A percentile compares a stretch with the other conserved stretches of the same genome.
phyloP scores from a whole-genome alignment of 2,329 filamentous ascomycete genomes.

The Fonsecaea monophora region DNA sequence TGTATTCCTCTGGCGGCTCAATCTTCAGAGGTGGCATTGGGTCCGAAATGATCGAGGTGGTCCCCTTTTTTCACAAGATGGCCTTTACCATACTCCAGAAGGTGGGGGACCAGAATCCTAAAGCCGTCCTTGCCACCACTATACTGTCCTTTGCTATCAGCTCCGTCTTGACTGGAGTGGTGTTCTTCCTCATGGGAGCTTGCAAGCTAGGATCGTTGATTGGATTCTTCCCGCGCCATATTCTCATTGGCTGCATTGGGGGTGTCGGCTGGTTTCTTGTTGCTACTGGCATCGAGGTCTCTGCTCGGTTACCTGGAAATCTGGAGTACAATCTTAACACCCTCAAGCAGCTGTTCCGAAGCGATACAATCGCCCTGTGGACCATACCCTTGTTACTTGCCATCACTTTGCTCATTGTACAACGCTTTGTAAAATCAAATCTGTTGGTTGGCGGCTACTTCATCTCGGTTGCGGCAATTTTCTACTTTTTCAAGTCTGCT shows the following conservation, averaged over 20 bases:
- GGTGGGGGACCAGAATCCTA: slow-evolving; percentile 79
- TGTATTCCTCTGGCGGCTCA: slow-evolving; percentile 83
- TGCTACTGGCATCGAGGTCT: slow-evolving; percentile 90
- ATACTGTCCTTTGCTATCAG: slow-evolving; percentile 90
- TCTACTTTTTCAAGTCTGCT: slow-evolving; percentile 53
- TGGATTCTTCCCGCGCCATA: slow-evolving; percentile 95
- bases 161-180: slow-evolving; percentile 85
- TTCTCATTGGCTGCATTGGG: slow-evolving; percentile 95
- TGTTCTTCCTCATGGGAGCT: slow-evolving; percentile 89
- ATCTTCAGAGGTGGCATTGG: slow-evolving; percentile 90
- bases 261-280: slow-evolving; percentile 96
- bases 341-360: slow-evolving; percentile 72
- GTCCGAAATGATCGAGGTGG: slow-evolving; percentile 97
- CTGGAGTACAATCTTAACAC: slow-evolving; percentile 82
- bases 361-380: slow-evolving; percentile 83
- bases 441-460: slow-evolving; percentile 90
- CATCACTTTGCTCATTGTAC: slow-evolving; percentile 75
- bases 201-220: slow-evolving; percentile 91
- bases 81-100: slow-evolving; percentile 80
- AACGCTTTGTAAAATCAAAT: slow-evolving; percentile 78
- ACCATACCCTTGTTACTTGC: slow-evolving; percentile 77
- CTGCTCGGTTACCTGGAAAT: slow-evolving; percentile 83
- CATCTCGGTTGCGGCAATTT: slow-evolving; percentile 73
- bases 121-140: slow-evolving; percentile 90
- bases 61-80: slow-evolving; percentile 99